Evolutionary conservation across 176 grass and related monocot species (phyloP), one percentile per base, ranked within the genome.

Genomic region (Musa itinerans): DNA sequence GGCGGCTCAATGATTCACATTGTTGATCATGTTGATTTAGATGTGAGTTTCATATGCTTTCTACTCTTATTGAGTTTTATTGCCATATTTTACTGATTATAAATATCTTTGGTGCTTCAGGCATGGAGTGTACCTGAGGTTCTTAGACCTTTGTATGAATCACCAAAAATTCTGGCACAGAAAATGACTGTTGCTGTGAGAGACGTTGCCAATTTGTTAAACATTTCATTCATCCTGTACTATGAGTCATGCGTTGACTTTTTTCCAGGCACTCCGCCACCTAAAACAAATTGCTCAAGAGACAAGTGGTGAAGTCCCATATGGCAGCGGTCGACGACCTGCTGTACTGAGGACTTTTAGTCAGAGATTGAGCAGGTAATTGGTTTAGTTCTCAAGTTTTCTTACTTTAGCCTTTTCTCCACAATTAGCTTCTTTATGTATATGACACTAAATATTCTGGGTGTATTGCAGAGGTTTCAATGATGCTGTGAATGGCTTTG

Each of bases 1-100:
- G 96, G 96, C 61, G 91, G 91, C 51, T 99, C 96, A 17, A 99
- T 99, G 90, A 99, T 99, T 79, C 89, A 95, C 84, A 99, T 99
- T 79, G 96, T 99, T 11, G 96, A 99, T 88, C 96, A 99, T 88
- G 76, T 99, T 74, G 91, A 99, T 85, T 76, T 99, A 76, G 91
- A 92, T 89, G 96, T 99, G 79, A 92, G 96, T 73, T 56, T 49
- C 49, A 75, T 68, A 52, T 0, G 48, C 0, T n/a, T 68, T 26
- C 23, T 63, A 69, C 2, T 51, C 19, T 82, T 74, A 15, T 64
- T 7, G 27, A 73, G 74, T 50, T 26, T 15, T 2, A 63, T 12
- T 1, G 56, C 20, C 43, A 75, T 0, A 1, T 53, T 69, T 17
- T 27, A 21, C 14, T 54, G 66, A 55, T 78, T 70, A 70, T 43